phyloP scores from a whole-genome alignment of 2,329 filamentous ascomycete species.

The Biscogniauxia sp. region DNA sequence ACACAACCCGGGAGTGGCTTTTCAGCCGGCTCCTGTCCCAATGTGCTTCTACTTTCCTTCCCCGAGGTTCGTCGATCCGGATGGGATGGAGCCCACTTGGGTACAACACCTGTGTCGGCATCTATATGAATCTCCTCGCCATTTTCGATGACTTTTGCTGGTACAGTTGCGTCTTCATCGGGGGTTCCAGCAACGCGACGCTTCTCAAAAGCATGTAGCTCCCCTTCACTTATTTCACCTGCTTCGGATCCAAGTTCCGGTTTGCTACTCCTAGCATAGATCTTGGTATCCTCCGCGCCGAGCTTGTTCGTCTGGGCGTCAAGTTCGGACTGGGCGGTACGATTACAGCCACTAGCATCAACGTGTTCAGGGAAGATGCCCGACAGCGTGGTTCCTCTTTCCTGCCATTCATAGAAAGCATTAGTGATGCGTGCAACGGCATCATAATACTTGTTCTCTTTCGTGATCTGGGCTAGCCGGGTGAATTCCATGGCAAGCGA shows the following conservation, averaged over 20 bases:
- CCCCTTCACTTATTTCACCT: conserved; percentile 1
- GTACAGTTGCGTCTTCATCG: not conserved
- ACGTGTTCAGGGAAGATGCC: conserved; percentile 79
- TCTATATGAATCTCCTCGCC: not conserved
- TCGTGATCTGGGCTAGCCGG: conserved; percentile 79
- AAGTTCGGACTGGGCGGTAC: conserved; percentile 42
- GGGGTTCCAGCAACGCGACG: not conserved
- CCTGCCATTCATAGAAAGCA: conserved; percentile 72
- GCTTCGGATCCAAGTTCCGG: conserved; percentile 8
- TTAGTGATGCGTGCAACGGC: conserved; percentile 83
- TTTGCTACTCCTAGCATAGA: not conserved
- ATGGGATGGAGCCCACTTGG: not conserved
- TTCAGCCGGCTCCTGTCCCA: not conserved
- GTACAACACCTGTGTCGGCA: not conserved
- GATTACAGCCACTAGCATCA: conserved; percentile 77
- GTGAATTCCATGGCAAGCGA: conserved; percentile 88
- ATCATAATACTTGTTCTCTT: conserved; percentile 82
- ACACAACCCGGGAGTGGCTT: conserved; percentile 44
- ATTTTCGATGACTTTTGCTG: not conserved
- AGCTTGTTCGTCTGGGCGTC: conserved; percentile 32
- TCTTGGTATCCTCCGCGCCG: not conserved
- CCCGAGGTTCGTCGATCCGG: not conserved
- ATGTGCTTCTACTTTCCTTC: not conserved
- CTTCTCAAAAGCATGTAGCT: not conserved
- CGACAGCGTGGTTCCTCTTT: conserved; percentile 63